These are phyloP conservation scores for Tympanopsis confertula DNA, from an alignment of 2,329 filamentous ascomycete species.

Conservation along the genomic window DNA sequence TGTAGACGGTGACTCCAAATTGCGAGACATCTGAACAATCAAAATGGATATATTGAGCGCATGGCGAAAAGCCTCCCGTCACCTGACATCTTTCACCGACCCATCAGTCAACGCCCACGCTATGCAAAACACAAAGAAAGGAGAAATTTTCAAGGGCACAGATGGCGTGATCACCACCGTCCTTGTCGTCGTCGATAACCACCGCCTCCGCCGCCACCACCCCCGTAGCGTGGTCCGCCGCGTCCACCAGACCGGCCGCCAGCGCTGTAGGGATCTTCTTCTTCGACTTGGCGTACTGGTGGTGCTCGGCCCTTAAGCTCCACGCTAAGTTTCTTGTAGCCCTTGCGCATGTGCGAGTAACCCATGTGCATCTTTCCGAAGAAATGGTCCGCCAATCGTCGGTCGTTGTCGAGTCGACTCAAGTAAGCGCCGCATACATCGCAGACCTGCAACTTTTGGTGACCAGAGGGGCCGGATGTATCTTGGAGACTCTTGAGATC, in stretches of 20 bases:
- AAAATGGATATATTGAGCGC: too few species aligned
- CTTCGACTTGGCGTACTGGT: conserved; percentile 33
- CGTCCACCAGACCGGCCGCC: conserved; percentile 35
- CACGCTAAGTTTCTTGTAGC: conserved; percentile 73
- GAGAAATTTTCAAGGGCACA: background rate
- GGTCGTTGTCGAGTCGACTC: conserved; percentile 83
- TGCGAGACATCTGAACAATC: too few species aligned
- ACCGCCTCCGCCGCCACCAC: conserved; percentile 41
- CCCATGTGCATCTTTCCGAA: conserved; percentile 99
- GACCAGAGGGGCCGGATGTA: conserved; percentile 81
- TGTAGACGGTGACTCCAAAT: too few species aligned
- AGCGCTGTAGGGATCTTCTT: conserved; percentile 29
- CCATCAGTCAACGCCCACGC: background rate
- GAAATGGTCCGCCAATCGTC: conserved; percentile 88
- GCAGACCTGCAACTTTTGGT: conserved; percentile 97
- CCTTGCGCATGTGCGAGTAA: conserved; percentile 96
- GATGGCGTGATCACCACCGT: background rate
- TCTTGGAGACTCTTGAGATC: conserved; percentile 86
- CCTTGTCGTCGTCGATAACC: background rate
- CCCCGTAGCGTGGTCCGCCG: conserved; percentile 38
- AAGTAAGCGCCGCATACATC: conserved; percentile 96
- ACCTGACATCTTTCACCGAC: too few species aligned
- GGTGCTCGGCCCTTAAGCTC: conserved; percentile 67
- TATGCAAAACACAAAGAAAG: background rate
- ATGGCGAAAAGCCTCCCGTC: too few species aligned